Percentiles rank a stretch among this genome's conserved stretches.
These are phyloP conservation scores for Eimeria necatrix DNA, from an alignment of 169 alveolate species.

Conservation along the genomic window DNA sequence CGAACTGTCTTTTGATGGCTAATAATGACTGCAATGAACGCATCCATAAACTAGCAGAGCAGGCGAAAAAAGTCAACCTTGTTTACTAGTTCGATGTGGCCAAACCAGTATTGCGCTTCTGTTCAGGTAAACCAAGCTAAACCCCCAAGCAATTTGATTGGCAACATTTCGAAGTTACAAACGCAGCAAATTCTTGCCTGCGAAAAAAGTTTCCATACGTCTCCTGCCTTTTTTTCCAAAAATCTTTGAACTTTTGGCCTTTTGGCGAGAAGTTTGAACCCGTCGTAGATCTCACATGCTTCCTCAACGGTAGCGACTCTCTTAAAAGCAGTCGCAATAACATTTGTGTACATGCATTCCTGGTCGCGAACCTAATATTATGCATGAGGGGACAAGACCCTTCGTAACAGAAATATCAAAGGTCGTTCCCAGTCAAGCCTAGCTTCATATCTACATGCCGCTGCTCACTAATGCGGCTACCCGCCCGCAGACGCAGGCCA, in stretches of 20 bases:
- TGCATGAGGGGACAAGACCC: background rate
- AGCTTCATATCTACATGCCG: background rate
- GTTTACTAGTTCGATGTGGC: too few relatives aligned
- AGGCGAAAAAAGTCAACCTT: background rate
- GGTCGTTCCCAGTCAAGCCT: background rate
- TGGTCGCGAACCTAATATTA: conserved; percentile 88
- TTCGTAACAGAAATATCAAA: background rate
- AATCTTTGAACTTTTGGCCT: conserved; percentile 92
- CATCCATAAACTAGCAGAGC: background rate
- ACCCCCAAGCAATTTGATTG: too few relatives aligned
- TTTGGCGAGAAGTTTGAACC: conserved; percentile 92
- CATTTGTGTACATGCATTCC: conserved; percentile 91
- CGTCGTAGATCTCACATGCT: conserved; percentile 90
- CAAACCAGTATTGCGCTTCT: too few relatives aligned
- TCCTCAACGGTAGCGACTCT: conserved; percentile 90
- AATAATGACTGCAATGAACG: conserved; percentile 18
- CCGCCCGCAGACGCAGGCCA: background rate
- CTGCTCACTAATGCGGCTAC: background rate
- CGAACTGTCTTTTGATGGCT: conserved; percentile 66
- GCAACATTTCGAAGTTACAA: too few relatives aligned
- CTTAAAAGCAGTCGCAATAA: conserved; percentile 92
- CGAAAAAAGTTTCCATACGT: conserved; percentile 87
- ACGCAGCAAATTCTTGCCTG: conserved; percentile 81
- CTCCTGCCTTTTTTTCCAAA: conserved; percentile 93
- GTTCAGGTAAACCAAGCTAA: too few relatives aligned